Base-by-base conservation (phyloP, 2,329 filamentous ascomycete species). In the Leptosphaerulina australis region DNA sequence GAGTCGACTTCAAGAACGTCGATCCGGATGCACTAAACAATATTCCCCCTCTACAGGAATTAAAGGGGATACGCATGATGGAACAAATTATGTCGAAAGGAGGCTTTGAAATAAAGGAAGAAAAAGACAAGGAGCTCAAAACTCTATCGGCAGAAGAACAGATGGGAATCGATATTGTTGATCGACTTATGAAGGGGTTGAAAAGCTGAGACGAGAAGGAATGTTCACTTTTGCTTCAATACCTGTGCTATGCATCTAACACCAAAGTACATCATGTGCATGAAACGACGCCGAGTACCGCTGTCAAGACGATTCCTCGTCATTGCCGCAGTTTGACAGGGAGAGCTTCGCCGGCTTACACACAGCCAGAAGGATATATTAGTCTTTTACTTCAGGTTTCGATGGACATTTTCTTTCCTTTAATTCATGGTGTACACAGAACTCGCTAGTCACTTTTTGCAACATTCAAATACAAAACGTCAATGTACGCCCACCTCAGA, bases 1-100 rank as follows among this genome's bases (percentile, higher is more conserved):
- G 72, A 0, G 70, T 77, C 8, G 41, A 76, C n/a, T 77, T 76
- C 59, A 68, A 72, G 1, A 62, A 55, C 4, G 53, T 78, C 24
- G 66, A 72, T 34, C 55, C 55, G 2, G 67, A 69, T 2, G 74
- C 73, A 51, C 36, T 76, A 29, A 66, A 74, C 14, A 68, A 70
- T 9, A 77, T 78, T 14, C 68, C 64, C 6, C 66, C 67, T 5
- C 44, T 73, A 9, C 67, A 70, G 34, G 70, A 73, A 55, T 51
- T 72, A 17, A 69, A 62, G 35, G 70, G 69, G 18, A 72, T 73
- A n/a, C 59, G 65, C 21, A 68, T 68, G 53, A 68, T 70, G 68
- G 63, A 70, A 28, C 54, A 60, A 11, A 72, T 71, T 8, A 70
- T 73, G 64, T 56, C 59, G 12, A 34, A 38, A 3, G 47, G 44